These are phyloP conservation scores for Metschnikowia santaceciliae DNA, from an alignment of 805 yeast species.

Conservation along the genomic window DNA sequence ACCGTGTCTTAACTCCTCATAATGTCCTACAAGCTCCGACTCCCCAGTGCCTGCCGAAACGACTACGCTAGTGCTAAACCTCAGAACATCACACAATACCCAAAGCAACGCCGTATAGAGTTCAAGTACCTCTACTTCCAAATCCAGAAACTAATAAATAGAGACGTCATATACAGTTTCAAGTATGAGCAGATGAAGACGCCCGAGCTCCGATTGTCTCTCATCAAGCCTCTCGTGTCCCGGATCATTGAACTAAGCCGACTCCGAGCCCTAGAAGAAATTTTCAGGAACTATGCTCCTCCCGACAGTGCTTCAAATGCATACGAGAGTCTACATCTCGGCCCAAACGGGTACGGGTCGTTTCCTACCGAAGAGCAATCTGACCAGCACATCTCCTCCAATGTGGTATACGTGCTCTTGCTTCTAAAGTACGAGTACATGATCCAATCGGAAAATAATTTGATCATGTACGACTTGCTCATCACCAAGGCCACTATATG, in stretches of 20 bases:
- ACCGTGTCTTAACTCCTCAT: not conserved
- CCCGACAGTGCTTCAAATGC: slow-evolving; percentile 5
- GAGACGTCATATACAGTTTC: slow-evolving; percentile 41
- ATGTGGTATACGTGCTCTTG: slow-evolving; percentile 30
- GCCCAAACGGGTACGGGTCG: slow-evolving; percentile 16
- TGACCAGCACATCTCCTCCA: slow-evolving; percentile 21
- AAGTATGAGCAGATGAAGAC: slow-evolving; percentile 49
- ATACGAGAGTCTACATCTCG: slow-evolving; percentile 18
- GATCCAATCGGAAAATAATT: slow-evolving; percentile 37
- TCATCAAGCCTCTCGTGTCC: slow-evolving; percentile 45
- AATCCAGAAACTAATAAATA: slow-evolving; percentile 41
- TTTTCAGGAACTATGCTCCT: slow-evolving; percentile 22
- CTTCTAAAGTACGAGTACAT: slow-evolving; percentile 35
- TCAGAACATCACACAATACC: slow-evolving; percentile 1
- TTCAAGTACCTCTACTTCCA: slow-evolving; percentile 37
- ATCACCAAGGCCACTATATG: slow-evolving; percentile 48
- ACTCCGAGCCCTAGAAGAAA: slow-evolving; percentile 29
- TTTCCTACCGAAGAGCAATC: slow-evolving; percentile 7
- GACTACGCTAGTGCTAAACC: slow-evolving; percentile 5
- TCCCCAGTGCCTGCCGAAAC: slow-evolving; percentile 1
- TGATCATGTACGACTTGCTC: slow-evolving; percentile 34
- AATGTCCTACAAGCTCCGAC: slow-evolving; percentile 1
- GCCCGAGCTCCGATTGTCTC: slow-evolving; percentile 46
- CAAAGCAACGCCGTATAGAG: slow-evolving; percentile 26
- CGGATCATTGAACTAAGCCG: slow-evolving; percentile 37